Percentiles rank a stretch among this genome's conserved stretches.
phyloP scores from a whole-genome alignment of 2,329 filamentous ascomycete species.

The Neofusicoccum kwambonambiense region DNA sequence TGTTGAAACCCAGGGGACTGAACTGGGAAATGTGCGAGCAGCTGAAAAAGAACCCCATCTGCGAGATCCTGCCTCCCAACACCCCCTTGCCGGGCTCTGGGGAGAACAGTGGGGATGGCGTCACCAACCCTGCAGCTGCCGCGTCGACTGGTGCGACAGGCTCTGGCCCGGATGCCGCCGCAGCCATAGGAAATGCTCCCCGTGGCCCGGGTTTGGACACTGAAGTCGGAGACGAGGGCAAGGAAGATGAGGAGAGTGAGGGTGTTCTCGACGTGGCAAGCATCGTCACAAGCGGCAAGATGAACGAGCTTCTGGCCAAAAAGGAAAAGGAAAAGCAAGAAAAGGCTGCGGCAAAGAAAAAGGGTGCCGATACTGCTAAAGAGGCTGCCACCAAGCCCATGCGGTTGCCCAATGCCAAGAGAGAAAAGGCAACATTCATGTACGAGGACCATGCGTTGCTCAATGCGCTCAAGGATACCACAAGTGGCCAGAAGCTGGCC shows the following conservation, averaged over 20 bases:
- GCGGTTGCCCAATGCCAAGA: slow-evolving; percentile 70
- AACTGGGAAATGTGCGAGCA: slow-evolving; percentile 64
- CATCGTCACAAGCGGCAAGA: slow-evolving; percentile 78
- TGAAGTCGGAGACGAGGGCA: slow-evolving; percentile 53
- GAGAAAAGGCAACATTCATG: slow-evolving; percentile 67
- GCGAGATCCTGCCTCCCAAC: slow-evolving; percentile 59
- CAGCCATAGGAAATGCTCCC: slow-evolving; percentile 46
- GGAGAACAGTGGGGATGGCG: slow-evolving; percentile 25
- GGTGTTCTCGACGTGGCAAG: slow-evolving; percentile 81
- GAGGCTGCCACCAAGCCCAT: slow-evolving; percentile 62
- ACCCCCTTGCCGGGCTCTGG: slow-evolving; percentile 53
- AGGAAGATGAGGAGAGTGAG: slow-evolving; percentile 59
- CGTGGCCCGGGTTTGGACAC: slow-evolving; percentile 56
- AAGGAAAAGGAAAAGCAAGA: slow-evolving; percentile 78
- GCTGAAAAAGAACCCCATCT: slow-evolving; percentile 62
- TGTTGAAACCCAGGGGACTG: slow-evolving; percentile 60
- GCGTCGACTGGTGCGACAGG: slow-evolving; percentile 55
- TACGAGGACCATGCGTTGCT: slow-evolving; percentile 66
- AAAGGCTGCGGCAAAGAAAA: slow-evolving; percentile 60
- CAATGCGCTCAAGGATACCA: slow-evolving; percentile 53
- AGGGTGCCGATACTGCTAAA: slow-evolving; percentile 44
- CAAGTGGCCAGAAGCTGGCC: slow-evolving; percentile 47
- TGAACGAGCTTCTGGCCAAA: slow-evolving; percentile 77
- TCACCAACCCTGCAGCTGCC: slow-evolving; percentile 54
- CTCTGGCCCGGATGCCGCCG: slow-evolving; percentile 43